Evolutionary conservation across 192 early-diverging fungal genomes (phyloP), one percentile per base, ranked within the genome.

Genomic region (Dispira simplex): DNA sequence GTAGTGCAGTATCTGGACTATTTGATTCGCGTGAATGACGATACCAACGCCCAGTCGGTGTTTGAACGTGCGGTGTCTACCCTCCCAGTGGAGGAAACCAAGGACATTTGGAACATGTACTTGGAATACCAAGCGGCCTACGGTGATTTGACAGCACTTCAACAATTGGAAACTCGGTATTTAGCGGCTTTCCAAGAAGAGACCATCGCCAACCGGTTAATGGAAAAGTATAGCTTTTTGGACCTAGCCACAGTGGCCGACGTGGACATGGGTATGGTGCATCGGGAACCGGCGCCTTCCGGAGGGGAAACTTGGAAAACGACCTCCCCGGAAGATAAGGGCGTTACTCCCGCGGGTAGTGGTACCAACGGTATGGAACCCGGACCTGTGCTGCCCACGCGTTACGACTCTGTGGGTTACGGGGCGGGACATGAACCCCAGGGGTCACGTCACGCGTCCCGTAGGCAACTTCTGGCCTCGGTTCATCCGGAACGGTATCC

Each of bases 1-100:
- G 82, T 94, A 46, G 64, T 77, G 46, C 76, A 89, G 55, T 98
- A 98, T 66, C 72, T 98, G 63, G 84, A 87, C 64, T 94, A 88
- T 65, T 76, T 98, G 47, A 90, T 93, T 60, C 76, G 84, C 65
- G 75, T 90, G 43, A 93, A 94, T 51, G 93, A 98, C 62, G 91
- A 93, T 58, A 90, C 85, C 64, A 98, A 97, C 63, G 85, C 88
- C 16, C 76, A 90, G 39, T 90, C 95, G 0, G 63, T 94, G 65
- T 95, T 95, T 77, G 93, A 98, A 70, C 77, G 91, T 44, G 84
- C 91, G n/a, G 74, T 95, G 27, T 72, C 82, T 46, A 75, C 78
- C 1, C 73, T 87, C 60, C 78, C 85, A 18, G 71, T 83, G 11
- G 83, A 86, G 26, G 82, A 87, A 39, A 78, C 90, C 14, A 74